Conservation (phyloP, 2,329 filamentous ascomycete genomes). For the Xylariaceae sp. region DNA sequence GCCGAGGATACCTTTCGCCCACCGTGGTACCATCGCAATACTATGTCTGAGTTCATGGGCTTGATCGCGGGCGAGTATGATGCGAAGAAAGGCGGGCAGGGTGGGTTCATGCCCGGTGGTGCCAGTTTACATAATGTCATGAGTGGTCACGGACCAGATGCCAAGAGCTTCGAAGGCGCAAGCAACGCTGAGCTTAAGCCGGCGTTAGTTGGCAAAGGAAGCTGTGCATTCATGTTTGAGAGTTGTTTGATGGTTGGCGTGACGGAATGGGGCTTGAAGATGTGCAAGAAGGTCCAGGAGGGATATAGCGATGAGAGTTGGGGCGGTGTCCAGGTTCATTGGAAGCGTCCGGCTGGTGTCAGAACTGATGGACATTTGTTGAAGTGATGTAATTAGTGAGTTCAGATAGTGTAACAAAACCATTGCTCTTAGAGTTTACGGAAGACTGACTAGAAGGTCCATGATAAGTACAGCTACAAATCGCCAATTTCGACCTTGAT, state of each 20-base stretch:
- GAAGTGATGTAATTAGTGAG: slow-evolving; percentile 12
- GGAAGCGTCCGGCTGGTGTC: slow-evolving; percentile 42
- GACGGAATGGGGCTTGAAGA: slow-evolving; percentile 62
- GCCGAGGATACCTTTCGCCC: slow-evolving; percentile 58
- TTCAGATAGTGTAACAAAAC: no score
- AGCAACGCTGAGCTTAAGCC: slow-evolving; percentile 60
- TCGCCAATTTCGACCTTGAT: no score
- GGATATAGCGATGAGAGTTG: slow-evolving; percentile 80
- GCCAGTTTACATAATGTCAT: slow-evolving; percentile 57
- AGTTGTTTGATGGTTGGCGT: slow-evolving; percentile 67
- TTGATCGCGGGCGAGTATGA: slow-evolving; percentile 47
- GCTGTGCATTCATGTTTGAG: slow-evolving; percentile 68
- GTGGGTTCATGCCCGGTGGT: slow-evolving; percentile 46
- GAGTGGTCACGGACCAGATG: slow-evolving; percentile 54
- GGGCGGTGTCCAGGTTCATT: slow-evolving; percentile 63
- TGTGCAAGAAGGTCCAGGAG: slow-evolving; percentile 57
- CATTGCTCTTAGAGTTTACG: no score
- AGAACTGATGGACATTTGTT: slow-evolving; percentile 26
- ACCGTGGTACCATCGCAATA: slow-evolving; percentile 59
- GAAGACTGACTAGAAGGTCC: no score
- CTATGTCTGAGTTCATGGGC: slow-evolving; percentile 52
- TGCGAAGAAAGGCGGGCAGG: slow-evolving; percentile 45
- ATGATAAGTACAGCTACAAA: no score
- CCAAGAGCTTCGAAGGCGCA: slow-evolving; percentile 48
- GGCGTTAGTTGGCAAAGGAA: slow-evolving; percentile 54